Base-by-base conservation (phyloP, 2,329 filamentous ascomycete genomes). In the Pestalotiopsis sp. region DNA sequence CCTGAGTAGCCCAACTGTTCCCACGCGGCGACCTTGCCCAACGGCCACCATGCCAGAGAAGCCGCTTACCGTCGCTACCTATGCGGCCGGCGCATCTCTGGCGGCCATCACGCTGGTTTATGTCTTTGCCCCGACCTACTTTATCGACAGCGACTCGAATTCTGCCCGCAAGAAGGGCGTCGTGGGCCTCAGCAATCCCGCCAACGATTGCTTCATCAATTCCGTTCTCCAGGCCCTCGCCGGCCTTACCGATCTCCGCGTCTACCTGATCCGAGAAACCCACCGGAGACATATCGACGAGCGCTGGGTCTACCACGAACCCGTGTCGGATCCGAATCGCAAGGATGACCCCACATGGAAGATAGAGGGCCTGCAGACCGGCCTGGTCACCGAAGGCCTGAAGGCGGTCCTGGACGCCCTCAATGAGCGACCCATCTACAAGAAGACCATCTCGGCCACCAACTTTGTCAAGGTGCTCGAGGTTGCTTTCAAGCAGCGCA, bases 121-220 rank as follows among this genome's bases (percentile, higher is more conserved):
- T 82, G 95, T 98, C 75, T 98, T 99, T 82, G 94, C 92, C 9
- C 96, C 96, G n/a, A 98, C 95, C 66, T 98, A 95, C 81, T 93
- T 97, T 75, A 91, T 98, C 79, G 95, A 99, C 82, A 90, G 91
- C 77, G 92, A 96, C 68, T 87, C 91, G 70, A 88, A 87, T 67
- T 82, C 82, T 59, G 82, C 82, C 57, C 90, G 93, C 74, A 96
- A 94, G 81, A 95, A 93, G 77, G 93, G 93, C 69, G 93, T 97
- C 58, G 94, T 98, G 67, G 96, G 96, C 52, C 86, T 98, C 68
- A 86, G 87, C 66, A 99, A 99, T 80, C 91, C 93, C 9, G 96
- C 95, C 73, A 99, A 99, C 81, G 96, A 96, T 80, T 96, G 93
- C 84, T 96, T 95, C 81, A 98, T 98, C 84, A 99, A 99, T 81